Conservation (phyloP, 306 rosid genomes). For the Crataegus laevigata region DNA sequence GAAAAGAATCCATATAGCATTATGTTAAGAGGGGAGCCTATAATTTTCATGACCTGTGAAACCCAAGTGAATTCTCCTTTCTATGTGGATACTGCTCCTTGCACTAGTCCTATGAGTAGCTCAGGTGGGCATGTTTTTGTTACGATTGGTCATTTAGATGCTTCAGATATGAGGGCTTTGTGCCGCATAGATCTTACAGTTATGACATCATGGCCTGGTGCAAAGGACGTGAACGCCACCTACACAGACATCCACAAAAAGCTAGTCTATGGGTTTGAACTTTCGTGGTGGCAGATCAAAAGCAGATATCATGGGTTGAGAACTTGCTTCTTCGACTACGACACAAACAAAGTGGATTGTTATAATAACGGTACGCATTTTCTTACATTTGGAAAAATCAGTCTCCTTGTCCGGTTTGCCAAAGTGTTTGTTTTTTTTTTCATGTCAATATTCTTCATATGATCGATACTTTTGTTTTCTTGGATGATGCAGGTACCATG, state of each 20-base stretch:
- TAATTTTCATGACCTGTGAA: background rate
- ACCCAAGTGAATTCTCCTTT: background rate
- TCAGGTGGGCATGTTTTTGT: background rate
- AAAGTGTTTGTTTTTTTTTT: too few relatives aligned
- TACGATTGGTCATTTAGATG: background rate
- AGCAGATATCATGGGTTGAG: fast-evolving
- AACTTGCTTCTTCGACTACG: background rate
- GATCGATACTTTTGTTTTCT: too few relatives aligned
- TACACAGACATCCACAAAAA: conserved; percentile 7
- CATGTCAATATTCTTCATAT: too few relatives aligned
- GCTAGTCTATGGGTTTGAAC: conserved; percentile 15
- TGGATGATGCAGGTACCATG: too few relatives aligned
- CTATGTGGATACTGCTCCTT: background rate
- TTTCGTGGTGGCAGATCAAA: background rate
- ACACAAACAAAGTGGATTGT: background rate
- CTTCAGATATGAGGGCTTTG: background rate
- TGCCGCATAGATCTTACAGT: background rate
- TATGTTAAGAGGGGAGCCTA: too few relatives aligned
- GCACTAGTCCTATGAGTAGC: background rate
- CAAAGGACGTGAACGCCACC: background rate
- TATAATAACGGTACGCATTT: fast-evolving
- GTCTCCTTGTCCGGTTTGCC: too few relatives aligned
- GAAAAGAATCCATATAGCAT: background rate
- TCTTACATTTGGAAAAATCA: too few relatives aligned
- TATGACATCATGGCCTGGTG: background rate